Evolutionary conservation across 192 early-diverging fungal species (phyloP).

Genomic region (Mortierella antarctica): DNA sequence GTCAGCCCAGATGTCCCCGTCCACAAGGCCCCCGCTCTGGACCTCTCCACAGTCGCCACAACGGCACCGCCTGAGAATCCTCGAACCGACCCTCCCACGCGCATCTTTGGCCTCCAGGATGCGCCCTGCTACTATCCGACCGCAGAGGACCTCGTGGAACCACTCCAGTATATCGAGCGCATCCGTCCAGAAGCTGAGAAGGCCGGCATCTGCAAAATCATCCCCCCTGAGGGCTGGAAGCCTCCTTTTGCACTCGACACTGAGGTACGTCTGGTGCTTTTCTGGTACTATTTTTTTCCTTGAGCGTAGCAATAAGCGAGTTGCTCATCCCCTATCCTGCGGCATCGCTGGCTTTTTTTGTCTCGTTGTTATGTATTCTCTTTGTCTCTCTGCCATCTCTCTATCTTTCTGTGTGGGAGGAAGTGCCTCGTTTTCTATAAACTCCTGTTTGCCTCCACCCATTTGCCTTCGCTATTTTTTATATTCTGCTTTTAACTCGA

Average conservation of each 20-base stretch:
- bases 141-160: slow-evolving; percentile 82
- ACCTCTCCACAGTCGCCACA: slow-evolving; percentile 40
- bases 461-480: too few species aligned
- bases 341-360: not conserved
- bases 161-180: slow-evolving; percentile 84
- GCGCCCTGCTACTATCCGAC: slow-evolving; percentile 89
- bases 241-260: slow-evolving; percentile 91
- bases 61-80: slow-evolving; percentile 36
- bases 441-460: too few species aligned
- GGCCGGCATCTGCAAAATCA: slow-evolving; percentile 92
- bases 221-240: slow-evolving; percentile 89
- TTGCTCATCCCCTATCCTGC: not conserved
- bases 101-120: slow-evolving; percentile 78
- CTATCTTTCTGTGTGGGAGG: too few species aligned
- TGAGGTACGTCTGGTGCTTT: slow-evolving; percentile 56
- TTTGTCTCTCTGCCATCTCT: too few species aligned
- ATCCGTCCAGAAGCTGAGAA: slow-evolving; percentile 81
- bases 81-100: slow-evolving; percentile 30
- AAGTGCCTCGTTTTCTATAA: too few species aligned
- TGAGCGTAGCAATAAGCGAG: not conserved
- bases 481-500: too few species aligned
- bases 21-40: slow-evolving; percentile 33
- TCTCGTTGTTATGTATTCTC: not conserved
- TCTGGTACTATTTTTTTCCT: not conserved
- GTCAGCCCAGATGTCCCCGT: slow-evolving; percentile 16